Evolutionary conservation across 805 yeast genomes (phyloP), one percentile per base, ranked within the genome.

Genomic region (Lipomyces mesembrius): DNA sequence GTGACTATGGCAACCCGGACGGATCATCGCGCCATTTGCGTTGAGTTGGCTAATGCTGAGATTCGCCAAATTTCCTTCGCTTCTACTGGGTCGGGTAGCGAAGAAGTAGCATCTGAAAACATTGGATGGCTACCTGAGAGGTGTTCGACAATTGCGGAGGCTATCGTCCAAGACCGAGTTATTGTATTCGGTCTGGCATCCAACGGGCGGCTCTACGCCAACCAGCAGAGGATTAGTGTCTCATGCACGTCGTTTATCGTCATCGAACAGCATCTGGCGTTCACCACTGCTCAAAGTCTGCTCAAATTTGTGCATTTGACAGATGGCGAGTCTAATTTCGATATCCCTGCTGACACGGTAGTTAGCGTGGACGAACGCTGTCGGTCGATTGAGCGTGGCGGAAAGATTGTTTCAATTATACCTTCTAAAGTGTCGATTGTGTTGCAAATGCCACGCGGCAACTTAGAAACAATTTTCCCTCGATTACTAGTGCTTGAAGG

Each of bases 381-480:
- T 17, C 86, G 99, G 73, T 86, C 88, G 66, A 88, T 95, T 62
- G 99, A 95, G 78, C 84, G 97, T 71, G 98, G 99, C 0, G 92
- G 98, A 0, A 73, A 90, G n/a, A 78, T 95, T 59, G 91, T 94
- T 0, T 82, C 92, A 52, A 86, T 86, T 1, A 88, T 92, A 74
- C 97, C 98, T 0, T 86, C 94, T 0, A 89, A 86, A 63, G 87
- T 92, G 64, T 84, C 93, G 0, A 92, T 96, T 22, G 87, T 91
- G 3, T 81, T 95, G 62, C 97, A 95, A 77, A 97, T 97, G 3
- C 96, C 96, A 66, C 85, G 99, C 76, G 99, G 99, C 68, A 95
- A 95, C 74, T 80, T 95, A 72, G 99, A 95, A 77, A 92, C 98
- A 0, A 90, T 95, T 22, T 88, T 87, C 74, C 99, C 99, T 14